These are phyloP conservation scores for Ustulina deusta DNA, from an alignment of 2,329 filamentous ascomycete genomes.

Conservation along the genomic window DNA sequence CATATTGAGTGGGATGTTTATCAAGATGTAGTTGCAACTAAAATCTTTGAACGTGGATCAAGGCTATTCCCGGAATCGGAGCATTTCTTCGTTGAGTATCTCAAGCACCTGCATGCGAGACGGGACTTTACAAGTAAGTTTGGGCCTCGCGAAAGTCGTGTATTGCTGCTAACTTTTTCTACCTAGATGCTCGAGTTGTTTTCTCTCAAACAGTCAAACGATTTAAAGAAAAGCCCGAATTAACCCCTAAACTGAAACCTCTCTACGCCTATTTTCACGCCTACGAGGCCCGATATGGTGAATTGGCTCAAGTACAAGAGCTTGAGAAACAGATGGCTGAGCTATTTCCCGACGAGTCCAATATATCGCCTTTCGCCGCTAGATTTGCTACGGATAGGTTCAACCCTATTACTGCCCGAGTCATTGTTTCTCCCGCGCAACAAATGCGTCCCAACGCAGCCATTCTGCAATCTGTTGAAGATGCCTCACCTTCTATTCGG, in stretches of 20 bases:
- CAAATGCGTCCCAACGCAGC: conserved; percentile 76
- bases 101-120: conserved; percentile 92
- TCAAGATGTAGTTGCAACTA: conserved; percentile 89
- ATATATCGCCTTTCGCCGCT: conserved; percentile 78
- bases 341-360: conserved; percentile 89
- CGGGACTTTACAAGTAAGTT: conserved; percentile 92
- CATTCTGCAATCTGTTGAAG: conserved; percentile 67
- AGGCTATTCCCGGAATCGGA: conserved; percentile 96
- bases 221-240: conserved; percentile 81
- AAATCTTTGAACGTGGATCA: conserved; percentile 94
- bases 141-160: conserved; percentile 22
- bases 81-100: conserved; percentile 91
- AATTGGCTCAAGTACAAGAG: conserved; percentile 89
- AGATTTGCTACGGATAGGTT: conserved; percentile 81
- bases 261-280: conserved; percentile 94
- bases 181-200: conserved; percentile 86
- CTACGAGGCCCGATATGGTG: conserved; percentile 94
- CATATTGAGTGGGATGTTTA: conserved; percentile 96
- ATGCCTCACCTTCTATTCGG: conserved; percentile 56
- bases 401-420: conserved; percentile 82
- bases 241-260: conserved; percentile 79
- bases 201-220: conserved; percentile 94
- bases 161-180: conserved; percentile 42
- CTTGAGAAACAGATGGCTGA: conserved; percentile 93
- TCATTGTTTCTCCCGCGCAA: conserved; percentile 82